Conservation (phyloP, 2,329 filamentous ascomycete species). For the Stachybotrys elegans region DNA sequence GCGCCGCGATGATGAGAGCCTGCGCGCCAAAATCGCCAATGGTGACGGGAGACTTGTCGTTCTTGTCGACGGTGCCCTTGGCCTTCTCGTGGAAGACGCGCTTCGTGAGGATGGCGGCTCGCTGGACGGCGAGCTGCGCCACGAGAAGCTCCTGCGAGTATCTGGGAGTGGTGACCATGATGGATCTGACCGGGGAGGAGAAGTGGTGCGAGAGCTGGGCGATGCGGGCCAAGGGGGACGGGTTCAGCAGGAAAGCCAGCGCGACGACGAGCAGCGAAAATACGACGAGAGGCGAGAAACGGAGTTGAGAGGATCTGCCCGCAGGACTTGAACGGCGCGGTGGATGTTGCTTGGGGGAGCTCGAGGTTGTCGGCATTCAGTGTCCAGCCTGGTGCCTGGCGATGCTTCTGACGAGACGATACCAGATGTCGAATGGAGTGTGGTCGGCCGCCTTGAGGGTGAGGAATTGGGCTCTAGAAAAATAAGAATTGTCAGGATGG, state of each 20-base stretch:
- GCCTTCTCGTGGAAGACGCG: constrained; percentile 69
- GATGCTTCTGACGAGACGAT: too few relatives aligned
- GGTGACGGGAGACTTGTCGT: constrained; percentile 93
- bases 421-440: too few relatives aligned
- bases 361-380: too few relatives aligned
- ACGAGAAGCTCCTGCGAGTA: constrained; percentile 78
- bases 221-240: constrained; percentile 20
- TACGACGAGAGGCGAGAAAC: constrained; percentile 7
- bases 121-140: constrained; percentile 83
- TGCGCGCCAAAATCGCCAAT: constrained; percentile 98
- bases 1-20: constrained; percentile 87
- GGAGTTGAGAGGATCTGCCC: too few relatives aligned
- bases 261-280: constrained; percentile 17
- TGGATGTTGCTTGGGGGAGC: too few relatives aligned
- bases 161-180: constrained; percentile 28
- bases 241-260: constrained; percentile 21
- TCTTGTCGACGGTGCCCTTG: constrained; percentile 86
- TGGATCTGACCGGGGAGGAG: constrained; percentile 14
- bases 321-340: too few relatives aligned
- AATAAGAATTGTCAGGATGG: too few relatives aligned
- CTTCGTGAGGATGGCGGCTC: constrained; percentile 55
- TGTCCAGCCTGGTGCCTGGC: too few relatives aligned
- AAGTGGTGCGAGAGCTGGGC: constrained; percentile 16
- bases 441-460: too few relatives aligned
- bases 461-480: too few relatives aligned